Conservation (phyloP, 2,329 filamentous ascomycete species). For the Trichoderma sp. region DNA sequence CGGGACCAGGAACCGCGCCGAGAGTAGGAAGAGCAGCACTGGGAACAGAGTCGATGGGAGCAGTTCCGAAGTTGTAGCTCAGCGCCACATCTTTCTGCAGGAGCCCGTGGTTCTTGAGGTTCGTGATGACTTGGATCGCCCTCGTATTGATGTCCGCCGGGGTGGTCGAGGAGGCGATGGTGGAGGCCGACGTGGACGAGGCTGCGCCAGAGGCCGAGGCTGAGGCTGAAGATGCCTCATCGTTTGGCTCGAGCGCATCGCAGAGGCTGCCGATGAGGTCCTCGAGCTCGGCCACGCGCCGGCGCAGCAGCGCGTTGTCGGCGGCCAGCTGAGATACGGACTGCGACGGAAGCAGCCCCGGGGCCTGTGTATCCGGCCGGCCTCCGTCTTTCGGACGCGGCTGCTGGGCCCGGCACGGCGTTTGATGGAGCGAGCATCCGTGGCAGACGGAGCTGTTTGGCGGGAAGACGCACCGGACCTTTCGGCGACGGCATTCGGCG, state of each 20-base stretch:
- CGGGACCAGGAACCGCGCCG: background rate
- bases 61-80: background rate
- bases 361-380: background rate
- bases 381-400: slow-evolving; percentile 25
- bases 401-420: slow-evolving; percentile 48
- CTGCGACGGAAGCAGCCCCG: background rate
- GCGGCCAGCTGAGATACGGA: background rate
- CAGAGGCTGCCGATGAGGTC: slow-evolving; percentile 27
- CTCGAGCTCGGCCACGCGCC: slow-evolving; percentile 34
- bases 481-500: slow-evolving; percentile 49
- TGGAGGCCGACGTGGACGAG: background rate
- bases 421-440: slow-evolving; percentile 48
- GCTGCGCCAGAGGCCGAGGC: background rate
- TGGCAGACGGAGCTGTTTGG: slow-evolving; percentile 43
- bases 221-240: background rate
- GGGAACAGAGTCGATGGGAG: background rate
- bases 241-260: background rate
- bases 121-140: slow-evolving; percentile 9
- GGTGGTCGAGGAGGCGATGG: background rate
- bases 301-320: slow-evolving; percentile 23
- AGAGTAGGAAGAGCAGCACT: background rate
- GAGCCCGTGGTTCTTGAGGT: slow-evolving; percentile 7
- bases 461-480: slow-evolving; percentile 50
- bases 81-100: background rate
- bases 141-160: background rate